These are phyloP conservation scores for Huiozyma sinensis DNA, from an alignment of 805 yeast genomes.

Conservation along the genomic window DNA sequence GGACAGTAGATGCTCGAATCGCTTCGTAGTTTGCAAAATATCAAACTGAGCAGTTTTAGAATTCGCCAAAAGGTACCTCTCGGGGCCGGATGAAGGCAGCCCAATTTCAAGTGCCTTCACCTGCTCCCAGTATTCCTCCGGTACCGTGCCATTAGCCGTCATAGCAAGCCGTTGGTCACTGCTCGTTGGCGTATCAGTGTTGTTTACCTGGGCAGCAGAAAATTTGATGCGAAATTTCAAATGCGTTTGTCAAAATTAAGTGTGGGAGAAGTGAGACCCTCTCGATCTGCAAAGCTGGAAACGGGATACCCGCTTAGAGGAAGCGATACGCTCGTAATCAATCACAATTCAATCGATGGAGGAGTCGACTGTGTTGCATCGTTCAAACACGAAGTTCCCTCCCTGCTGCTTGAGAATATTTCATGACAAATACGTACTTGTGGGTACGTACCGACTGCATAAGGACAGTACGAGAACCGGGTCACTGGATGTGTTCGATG, in stretches of 20 bases:
- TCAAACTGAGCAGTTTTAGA: constrained; percentile 31
- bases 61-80: constrained; percentile 19
- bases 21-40: constrained; percentile 48
- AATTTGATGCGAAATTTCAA: too few relatives aligned
- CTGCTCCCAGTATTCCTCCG: too few relatives aligned
- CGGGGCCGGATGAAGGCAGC: not conserved
- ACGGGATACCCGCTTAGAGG: too few relatives aligned
- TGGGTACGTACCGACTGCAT: constrained; percentile 78
- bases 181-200: too few relatives aligned
- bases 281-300: too few relatives aligned
- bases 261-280: too few relatives aligned
- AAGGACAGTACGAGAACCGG: constrained; percentile 58
- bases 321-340: not conserved
- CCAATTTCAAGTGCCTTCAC: too few relatives aligned
- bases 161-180: too few relatives aligned
- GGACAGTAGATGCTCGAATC: constrained; percentile 58
- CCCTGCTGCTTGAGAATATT: constrained; percentile 72
- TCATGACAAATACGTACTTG: constrained; percentile 37
- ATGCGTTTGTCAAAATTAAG: too few relatives aligned
- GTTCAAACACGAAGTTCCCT: constrained; percentile 45
- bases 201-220: too few relatives aligned
- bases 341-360: constrained; percentile 4
- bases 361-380: constrained; percentile 11
- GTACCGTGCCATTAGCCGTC: too few relatives aligned
- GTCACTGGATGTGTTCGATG: constrained; percentile 34